Evolutionary conservation across 2,329 filamentous ascomycete genomes (phyloP).

Genomic region (Didymella pomorum): DNA sequence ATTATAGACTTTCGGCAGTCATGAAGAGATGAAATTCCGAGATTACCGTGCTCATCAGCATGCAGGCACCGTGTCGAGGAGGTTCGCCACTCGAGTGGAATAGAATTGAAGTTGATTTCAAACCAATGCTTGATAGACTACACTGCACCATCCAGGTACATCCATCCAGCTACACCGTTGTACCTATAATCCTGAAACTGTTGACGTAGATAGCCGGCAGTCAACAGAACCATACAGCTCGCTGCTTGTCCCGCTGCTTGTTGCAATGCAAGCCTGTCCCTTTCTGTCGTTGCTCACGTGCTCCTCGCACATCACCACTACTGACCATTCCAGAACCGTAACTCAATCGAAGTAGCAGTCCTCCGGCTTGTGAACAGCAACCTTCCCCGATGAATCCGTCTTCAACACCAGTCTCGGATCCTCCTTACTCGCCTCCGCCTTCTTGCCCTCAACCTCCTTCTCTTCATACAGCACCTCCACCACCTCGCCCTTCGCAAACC

Average conservation of each 20-base stretch:
- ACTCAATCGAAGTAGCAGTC: constrained; percentile 52
- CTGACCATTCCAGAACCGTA: background rate
- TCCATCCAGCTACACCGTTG: background rate
- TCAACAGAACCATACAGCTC: constrained; percentile 5
- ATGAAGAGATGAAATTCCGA: background rate
- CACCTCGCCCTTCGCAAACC: constrained; percentile 53
- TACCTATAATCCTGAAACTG: constrained; percentile 9
- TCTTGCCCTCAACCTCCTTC: constrained; percentile 54
- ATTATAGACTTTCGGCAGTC: constrained; percentile 4
- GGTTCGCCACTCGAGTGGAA: background rate
- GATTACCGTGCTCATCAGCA: background rate
- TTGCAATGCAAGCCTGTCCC: constrained; percentile 7
- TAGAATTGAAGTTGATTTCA: background rate
- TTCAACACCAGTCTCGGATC: constrained; percentile 55
- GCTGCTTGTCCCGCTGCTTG: background rate
- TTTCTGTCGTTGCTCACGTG: constrained; percentile 11
- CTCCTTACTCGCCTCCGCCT: constrained; percentile 53
- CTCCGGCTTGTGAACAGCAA: constrained; percentile 55
- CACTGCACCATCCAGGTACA: constrained; percentile 4
- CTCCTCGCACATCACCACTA: background rate
- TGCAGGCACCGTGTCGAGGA: background rate
- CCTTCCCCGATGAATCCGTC: constrained; percentile 51
- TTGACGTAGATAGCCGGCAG: constrained; percentile 6
- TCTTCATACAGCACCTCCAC: constrained; percentile 53
- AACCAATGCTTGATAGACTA: constrained; percentile 1